phyloP scores from a whole-genome alignment of 192 early-diverging fungal species.

The Podila horticola region DNA sequence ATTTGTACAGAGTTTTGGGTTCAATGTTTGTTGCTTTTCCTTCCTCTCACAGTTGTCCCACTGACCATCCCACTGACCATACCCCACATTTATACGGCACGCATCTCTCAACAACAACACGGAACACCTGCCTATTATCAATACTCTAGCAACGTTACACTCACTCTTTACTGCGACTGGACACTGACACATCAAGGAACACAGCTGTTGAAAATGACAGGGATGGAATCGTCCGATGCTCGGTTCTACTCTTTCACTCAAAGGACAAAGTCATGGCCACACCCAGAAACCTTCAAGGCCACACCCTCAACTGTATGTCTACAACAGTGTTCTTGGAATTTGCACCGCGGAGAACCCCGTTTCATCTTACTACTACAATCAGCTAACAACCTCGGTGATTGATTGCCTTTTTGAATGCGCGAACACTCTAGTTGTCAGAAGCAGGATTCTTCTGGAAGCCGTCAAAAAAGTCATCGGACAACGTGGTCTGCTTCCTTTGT shows the following conservation, averaged over 20 bases:
- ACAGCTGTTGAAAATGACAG: background rate
- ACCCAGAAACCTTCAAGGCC: conserved; percentile 7
- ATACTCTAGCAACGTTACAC: too few relatives aligned
- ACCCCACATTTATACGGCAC: too few relatives aligned
- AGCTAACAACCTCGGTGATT: background rate
- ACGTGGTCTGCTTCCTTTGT: conserved; percentile 53
- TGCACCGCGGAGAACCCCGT: background rate
- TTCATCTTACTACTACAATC: background rate
- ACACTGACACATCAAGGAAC: background rate
- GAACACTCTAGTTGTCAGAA: conserved; percentile 27
- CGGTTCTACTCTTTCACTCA: conserved; percentile 2
- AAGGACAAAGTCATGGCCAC: conserved; percentile 5
- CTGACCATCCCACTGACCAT: too few relatives aligned
- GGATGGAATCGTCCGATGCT: conserved; percentile 6
- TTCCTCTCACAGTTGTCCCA: too few relatives aligned
- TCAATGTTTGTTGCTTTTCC: too few relatives aligned
- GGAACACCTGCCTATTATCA: too few relatives aligned
- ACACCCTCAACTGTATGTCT: conserved; percentile 13
- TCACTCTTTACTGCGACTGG: too few relatives aligned
- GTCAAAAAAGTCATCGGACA: conserved; percentile 14
- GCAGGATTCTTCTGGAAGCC: conserved; percentile 52
- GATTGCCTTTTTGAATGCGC: background rate
- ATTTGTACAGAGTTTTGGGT: too few relatives aligned
- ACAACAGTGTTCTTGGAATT: background rate
- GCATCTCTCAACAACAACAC: too few relatives aligned